These are phyloP conservation scores for Botrytis pseudocinerea DNA, from an alignment of 2,329 filamentous ascomycete genomes.

Conservation along the genomic window DNA sequence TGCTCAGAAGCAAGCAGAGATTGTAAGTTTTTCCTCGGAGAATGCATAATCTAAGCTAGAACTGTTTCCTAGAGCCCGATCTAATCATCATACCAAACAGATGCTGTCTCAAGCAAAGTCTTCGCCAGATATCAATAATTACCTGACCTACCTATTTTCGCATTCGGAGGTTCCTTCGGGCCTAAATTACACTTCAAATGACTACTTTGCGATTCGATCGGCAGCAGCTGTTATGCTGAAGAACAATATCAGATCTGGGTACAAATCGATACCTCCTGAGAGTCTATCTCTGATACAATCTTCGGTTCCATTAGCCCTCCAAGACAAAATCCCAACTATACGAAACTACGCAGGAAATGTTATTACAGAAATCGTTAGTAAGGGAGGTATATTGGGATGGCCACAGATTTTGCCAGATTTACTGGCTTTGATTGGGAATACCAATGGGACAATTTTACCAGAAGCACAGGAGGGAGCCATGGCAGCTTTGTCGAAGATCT, in stretches of 20 bases:
- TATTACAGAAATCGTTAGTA: constrained; percentile 85
- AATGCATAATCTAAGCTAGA: not conserved
- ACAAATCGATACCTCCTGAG: constrained; percentile 71
- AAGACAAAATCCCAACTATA: constrained; percentile 79
- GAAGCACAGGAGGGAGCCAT: constrained; percentile 90
- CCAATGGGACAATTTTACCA: constrained; percentile 63
- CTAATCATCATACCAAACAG: constrained; percentile 49
- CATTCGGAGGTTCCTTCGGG: constrained; percentile 62
- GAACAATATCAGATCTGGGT: constrained; percentile 79
- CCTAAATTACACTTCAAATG: constrained; percentile 57
- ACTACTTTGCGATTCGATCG: constrained; percentile 77
- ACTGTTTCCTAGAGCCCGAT: not conserved
- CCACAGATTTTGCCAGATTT: constrained; percentile 85
- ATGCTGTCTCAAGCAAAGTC: constrained; percentile 89
- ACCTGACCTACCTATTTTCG: constrained; percentile 87
- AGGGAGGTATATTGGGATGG: constrained; percentile 86
- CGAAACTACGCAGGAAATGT: constrained; percentile 89
- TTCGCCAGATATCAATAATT: constrained; percentile 95
- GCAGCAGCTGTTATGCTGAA: constrained; percentile 94
- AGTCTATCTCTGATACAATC: constrained; percentile 78
- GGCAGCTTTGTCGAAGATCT: constrained; percentile 90
- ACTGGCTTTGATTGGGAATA: constrained; percentile 73
- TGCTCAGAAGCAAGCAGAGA: constrained; percentile 86
- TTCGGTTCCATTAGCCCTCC: constrained; percentile 74
- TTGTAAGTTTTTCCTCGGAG: constrained; percentile 56